These are phyloP conservation scores for Fusarium mangiferae DNA, from an alignment of 2,329 filamentous ascomycete genomes.

Conservation along the genomic window DNA sequence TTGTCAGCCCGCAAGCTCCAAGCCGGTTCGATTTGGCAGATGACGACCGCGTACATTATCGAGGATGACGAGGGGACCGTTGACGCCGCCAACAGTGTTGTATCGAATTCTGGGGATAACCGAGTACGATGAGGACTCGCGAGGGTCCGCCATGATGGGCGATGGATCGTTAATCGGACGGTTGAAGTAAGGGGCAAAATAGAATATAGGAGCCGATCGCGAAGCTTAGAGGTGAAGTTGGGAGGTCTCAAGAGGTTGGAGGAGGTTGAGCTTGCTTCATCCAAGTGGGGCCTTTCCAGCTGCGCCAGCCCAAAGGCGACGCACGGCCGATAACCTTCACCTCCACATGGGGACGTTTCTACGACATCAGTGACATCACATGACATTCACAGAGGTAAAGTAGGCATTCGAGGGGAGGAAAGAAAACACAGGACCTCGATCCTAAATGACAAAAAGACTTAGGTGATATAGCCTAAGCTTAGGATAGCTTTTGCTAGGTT, in stretches of 20 bases:
- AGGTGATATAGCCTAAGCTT: too few relatives aligned
- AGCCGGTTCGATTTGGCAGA: background rate
- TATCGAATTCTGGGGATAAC: constrained; percentile 78
- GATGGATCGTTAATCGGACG: constrained; percentile 34
- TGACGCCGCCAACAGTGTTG: constrained; percentile 98
- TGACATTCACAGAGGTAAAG: constrained; percentile 45
- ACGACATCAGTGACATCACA: constrained; percentile 51
- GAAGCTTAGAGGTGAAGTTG: constrained; percentile 41
- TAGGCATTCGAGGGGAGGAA: background rate
- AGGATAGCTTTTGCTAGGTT: too few relatives aligned
- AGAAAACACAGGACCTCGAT: too few relatives aligned
- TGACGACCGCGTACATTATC: constrained; percentile 75
- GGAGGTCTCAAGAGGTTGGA: constrained; percentile 50
- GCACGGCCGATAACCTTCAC: constrained; percentile 43
- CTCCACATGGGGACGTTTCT: constrained; percentile 21
- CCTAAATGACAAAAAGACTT: too few relatives aligned
- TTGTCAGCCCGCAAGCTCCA: constrained; percentile 39
- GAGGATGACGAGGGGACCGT: constrained; percentile 96
- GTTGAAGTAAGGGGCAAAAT: constrained; percentile 20
- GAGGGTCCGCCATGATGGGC: constrained; percentile 64
- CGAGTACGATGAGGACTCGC: constrained; percentile 69
- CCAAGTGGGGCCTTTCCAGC: constrained; percentile 48
- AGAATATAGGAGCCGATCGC: constrained; percentile 29
- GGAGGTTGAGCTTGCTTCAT: constrained; percentile 54
- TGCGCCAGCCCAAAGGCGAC: constrained; percentile 42